These are phyloP conservation scores for Verticillium klebahnii DNA, from an alignment of 2,329 filamentous ascomycete genomes.

Conservation along the genomic window DNA sequence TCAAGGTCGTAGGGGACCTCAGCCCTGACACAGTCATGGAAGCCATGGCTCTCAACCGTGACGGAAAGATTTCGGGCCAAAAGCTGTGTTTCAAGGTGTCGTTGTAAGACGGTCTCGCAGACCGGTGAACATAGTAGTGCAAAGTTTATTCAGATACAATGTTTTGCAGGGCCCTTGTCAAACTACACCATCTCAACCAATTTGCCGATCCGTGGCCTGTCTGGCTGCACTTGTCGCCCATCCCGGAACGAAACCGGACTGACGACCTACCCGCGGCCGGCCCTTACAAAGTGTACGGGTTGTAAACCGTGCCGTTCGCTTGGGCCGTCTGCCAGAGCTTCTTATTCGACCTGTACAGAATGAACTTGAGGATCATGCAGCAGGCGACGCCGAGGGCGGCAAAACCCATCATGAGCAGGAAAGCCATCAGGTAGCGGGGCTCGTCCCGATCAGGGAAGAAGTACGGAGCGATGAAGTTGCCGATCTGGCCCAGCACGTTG, in stretches of 20 bases:
- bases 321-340: conserved; percentile 18
- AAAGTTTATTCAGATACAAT: background rate
- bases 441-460: conserved; percentile 28
- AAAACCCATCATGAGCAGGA: conserved; percentile 12
- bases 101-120: too few relatives aligned
- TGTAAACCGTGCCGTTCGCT: conserved; percentile 18
- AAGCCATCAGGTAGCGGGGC: conserved; percentile 15
- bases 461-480: conserved; percentile 33
- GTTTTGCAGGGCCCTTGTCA: too few relatives aligned
- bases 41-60: background rate
- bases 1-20: background rate
- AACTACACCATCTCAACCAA: background rate
- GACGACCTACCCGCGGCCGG: too few relatives aligned
- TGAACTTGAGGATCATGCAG: conserved; percentile 29
- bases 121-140: too few relatives aligned
- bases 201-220: background rate
- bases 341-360: conserved; percentile 28
- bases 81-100: background rate
- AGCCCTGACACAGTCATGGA: background rate
- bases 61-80: background rate
- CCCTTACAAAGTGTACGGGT: conserved; percentile 1
- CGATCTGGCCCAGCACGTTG: conserved; percentile 28
- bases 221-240: too few relatives aligned
- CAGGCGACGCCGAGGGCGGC: conserved; percentile 26
- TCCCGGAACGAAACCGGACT: too few relatives aligned